Conservation (phyloP, 2,329 filamentous ascomycete species). For the Trichophyton mentagrophytes region DNA sequence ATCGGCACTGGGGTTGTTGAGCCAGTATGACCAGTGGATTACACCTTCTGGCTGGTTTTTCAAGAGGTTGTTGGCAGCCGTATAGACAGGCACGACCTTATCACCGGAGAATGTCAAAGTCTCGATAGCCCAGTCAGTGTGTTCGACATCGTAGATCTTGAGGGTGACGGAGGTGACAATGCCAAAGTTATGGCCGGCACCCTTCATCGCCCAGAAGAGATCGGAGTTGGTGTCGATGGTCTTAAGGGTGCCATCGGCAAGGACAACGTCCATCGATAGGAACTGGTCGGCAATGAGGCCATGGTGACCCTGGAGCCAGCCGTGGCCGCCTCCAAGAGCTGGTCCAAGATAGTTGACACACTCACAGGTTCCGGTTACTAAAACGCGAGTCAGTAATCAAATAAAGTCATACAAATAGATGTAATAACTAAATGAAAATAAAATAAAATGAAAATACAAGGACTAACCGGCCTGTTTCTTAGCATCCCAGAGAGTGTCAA, state of each 20-base stretch:
- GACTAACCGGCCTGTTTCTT: constrained; percentile 40
- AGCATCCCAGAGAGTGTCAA: constrained; percentile 37
- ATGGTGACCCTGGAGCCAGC: constrained; percentile 41
- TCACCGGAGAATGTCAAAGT: constrained; percentile 37
- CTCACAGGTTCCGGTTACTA: constrained; percentile 41
- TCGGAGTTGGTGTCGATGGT: constrained; percentile 35
- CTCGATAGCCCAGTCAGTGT: constrained; percentile 30
- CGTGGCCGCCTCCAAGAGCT: constrained; percentile 46
- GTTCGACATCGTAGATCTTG: constrained; percentile 33
- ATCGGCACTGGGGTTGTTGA: constrained; percentile 18
- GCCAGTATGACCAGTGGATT: constrained; percentile 36
- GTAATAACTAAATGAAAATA: neutral
- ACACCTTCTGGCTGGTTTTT: constrained; percentile 34
- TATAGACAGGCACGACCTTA: constrained; percentile 39
- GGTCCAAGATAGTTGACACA: constrained; percentile 39
- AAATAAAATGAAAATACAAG: neutral
- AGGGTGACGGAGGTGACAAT: constrained; percentile 39
- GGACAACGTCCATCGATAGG: constrained; percentile 39
- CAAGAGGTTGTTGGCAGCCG: constrained; percentile 35
- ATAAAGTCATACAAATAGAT: neutral
- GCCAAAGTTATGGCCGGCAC: constrained; percentile 48
- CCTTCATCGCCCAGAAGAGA: constrained; percentile 45
- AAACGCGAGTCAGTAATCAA: neutral
- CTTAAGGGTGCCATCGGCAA: constrained; percentile 36
- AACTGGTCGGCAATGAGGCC: constrained; percentile 45